Conservation (phyloP, 140 eudicot genomes). For the Eryngium alpinum region DNA sequence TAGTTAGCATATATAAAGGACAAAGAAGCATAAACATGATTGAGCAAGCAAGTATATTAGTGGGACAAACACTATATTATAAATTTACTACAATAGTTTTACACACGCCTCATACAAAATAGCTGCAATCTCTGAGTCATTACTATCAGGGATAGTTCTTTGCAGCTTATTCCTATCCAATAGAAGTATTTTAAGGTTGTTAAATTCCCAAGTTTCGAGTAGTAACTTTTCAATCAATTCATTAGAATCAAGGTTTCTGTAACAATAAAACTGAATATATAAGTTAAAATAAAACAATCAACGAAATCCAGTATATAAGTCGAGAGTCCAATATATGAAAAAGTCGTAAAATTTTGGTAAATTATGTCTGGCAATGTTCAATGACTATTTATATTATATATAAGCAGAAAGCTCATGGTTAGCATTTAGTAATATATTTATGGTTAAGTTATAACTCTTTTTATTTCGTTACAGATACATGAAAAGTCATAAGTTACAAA, state of each 20-base stretch:
- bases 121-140: constrained; percentile 32
- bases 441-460: too few species aligned
- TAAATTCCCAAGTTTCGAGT: constrained; percentile 60
- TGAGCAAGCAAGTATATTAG: not conserved
- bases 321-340: too few species aligned
- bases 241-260: constrained; percentile 80
- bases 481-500: too few species aligned
- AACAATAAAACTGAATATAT: constrained; percentile 11
- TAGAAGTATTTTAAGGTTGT: constrained; percentile 68
- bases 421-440: too few species aligned
- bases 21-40: not conserved
- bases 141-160: constrained; percentile 72
- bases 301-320: too few species aligned
- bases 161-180: constrained; percentile 79
- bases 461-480: too few species aligned
- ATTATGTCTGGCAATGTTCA: too few species aligned
- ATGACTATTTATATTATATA: too few species aligned
- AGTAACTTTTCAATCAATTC: constrained; percentile 77
- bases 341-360: too few species aligned
- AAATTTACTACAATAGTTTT: not conserved
- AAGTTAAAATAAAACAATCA: too few species aligned
- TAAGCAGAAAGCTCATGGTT: too few species aligned
- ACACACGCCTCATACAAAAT: constrained; percentile 49
- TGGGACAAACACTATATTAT: not conserved
- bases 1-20: not conserved